Conservation (phyloP, 768 basidiomycete genomes). For the Suillus paluster region DNA sequence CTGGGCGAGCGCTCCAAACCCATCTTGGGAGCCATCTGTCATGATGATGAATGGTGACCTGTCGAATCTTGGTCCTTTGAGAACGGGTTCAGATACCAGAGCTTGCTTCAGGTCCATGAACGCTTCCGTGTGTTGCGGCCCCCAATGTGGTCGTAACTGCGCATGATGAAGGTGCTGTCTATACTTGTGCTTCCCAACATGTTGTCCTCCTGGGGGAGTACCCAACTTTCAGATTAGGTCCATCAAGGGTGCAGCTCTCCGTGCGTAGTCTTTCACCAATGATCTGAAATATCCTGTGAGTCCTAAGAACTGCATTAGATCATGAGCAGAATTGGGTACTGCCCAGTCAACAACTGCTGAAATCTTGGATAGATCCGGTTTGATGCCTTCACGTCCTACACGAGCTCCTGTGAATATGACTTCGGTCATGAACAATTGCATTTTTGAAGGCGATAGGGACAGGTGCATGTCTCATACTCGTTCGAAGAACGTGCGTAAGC, state of each 20-base stretch:
- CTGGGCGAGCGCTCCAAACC: slow-evolving; percentile 37
- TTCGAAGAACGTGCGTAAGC: slow-evolving; percentile 30
- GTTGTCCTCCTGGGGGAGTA: background rate
- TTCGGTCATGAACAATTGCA: slow-evolving; percentile 15
- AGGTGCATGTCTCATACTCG: background rate
- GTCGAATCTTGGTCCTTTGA: slow-evolving; percentile 35
- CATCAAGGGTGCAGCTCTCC: slow-evolving; percentile 34
- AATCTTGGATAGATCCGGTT: slow-evolving; percentile 41
- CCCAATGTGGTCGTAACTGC: background rate
- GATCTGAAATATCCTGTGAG: slow-evolving; percentile 40
- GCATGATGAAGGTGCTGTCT: slow-evolving; percentile 21
- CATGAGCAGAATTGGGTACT: slow-evolving; percentile 17
- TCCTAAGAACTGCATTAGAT: slow-evolving; percentile 40
- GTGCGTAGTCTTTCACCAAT: slow-evolving; percentile 39
- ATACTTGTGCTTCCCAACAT: slow-evolving; percentile 17
- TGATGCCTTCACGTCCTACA: slow-evolving; percentile 38
- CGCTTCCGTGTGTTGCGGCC: slow-evolving; percentile 18
- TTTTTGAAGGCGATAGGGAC: background rate
- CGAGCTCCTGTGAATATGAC: slow-evolving; percentile 40
- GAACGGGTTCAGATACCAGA: slow-evolving; percentile 37
- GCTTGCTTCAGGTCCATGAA: slow-evolving; percentile 35
- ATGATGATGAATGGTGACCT: slow-evolving; percentile 40
- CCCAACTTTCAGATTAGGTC: slow-evolving; percentile 25
- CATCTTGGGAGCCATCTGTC: slow-evolving; percentile 38
- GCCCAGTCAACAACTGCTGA: slow-evolving; percentile 42